These are phyloP conservation scores for Talaromyces sp. DNA, from an alignment of 2,329 filamentous ascomycete species.

Conservation along the genomic window DNA sequence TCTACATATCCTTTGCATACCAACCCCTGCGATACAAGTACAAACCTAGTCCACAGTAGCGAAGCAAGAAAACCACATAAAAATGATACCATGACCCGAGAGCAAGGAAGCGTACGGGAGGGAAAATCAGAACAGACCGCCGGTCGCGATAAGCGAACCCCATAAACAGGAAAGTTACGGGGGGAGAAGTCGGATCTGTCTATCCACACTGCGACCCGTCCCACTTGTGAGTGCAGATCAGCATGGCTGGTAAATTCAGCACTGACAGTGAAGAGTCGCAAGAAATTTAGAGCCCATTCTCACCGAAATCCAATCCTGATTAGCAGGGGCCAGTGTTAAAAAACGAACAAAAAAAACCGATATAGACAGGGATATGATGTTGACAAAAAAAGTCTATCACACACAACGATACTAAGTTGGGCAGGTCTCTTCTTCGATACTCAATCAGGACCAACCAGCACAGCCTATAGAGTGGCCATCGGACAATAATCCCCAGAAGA, in stretches of 20 bases:
- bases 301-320: no score
- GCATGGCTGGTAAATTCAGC: not conserved
- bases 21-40: not conserved
- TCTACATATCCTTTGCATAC: not conserved
- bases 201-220: constrained; percentile 9
- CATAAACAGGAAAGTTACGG: constrained; percentile 25
- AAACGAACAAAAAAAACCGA: no score
- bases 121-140: constrained; percentile 11
- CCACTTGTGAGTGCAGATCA: constrained; percentile 1
- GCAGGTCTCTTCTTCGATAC: no score
- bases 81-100: no score
- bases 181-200: constrained; percentile 17
- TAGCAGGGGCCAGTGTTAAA: no score
- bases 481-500: not conserved
- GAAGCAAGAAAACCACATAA: not conserved
- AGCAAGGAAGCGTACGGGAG: not conserved
- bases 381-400: no score
- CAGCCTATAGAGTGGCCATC: not conserved
- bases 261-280: no score
- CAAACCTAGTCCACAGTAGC: not conserved
- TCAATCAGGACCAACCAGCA: not conserved
- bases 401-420: no score
- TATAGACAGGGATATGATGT: no score
- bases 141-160: constrained; percentile 22
- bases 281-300: no score